Conservation (phyloP, 192 early-diverging fungal genomes). For the Backusella liffmaniae region DNA sequence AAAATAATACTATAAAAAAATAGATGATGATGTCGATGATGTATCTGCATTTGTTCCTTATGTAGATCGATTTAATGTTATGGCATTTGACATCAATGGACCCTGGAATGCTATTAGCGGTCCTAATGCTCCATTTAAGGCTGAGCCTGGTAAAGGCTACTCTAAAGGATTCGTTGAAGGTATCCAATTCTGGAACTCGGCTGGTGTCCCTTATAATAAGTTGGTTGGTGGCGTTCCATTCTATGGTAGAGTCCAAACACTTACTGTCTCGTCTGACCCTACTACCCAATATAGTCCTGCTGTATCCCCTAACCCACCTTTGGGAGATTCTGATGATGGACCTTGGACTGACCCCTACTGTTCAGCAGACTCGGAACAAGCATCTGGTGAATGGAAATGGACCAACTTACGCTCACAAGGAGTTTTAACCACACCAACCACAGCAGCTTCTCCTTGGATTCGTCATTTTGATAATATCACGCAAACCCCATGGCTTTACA, state of each 20-base stretch:
- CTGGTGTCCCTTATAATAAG: constrained; percentile 57
- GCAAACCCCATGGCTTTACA: constrained; percentile 73
- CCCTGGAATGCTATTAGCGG: constrained; percentile 51
- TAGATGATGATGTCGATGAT: constrained; percentile 47
- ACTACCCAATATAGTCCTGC: constrained; percentile 13
- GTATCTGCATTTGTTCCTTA: constrained; percentile 57
- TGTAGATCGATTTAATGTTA: constrained; percentile 65
- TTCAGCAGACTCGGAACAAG: constrained; percentile 39
- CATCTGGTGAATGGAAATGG: constrained; percentile 68
- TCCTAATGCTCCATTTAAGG: constrained; percentile 45
- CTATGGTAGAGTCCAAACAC: constrained; percentile 49
- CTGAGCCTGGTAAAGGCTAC: constrained; percentile 28
- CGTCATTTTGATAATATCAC: constrained; percentile 60
- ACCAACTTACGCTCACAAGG: constrained; percentile 59
- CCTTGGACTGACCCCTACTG: constrained; percentile 52
- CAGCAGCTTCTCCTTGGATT: constrained; percentile 59
- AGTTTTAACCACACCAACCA: constrained; percentile 40
- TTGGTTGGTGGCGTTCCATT: constrained; percentile 61
- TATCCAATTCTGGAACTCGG: constrained; percentile 52
- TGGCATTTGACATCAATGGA: constrained; percentile 67
- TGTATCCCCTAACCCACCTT: constrained; percentile 35
- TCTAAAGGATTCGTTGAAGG: constrained; percentile 45
- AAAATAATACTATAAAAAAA: neutral
- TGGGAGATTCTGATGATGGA: constrained; percentile 55
- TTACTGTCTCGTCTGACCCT: constrained; percentile 29